Evolutionary conservation across 208 protist genomes (phyloP).

Genomic region (Borovskyia barvae): DNA sequence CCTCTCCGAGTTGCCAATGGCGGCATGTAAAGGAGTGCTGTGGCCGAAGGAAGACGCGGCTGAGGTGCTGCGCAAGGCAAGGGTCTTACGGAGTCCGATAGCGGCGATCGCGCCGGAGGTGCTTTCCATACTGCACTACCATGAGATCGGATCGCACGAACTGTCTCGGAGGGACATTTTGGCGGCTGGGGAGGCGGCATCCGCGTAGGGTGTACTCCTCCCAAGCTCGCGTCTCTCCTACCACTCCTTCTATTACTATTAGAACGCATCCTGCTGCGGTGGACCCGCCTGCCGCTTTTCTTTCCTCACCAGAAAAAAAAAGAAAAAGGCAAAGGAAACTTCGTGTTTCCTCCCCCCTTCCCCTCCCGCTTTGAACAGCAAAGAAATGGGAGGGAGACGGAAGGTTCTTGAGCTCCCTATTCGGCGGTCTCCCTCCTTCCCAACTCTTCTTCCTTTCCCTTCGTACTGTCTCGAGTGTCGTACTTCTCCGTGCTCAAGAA

Average conservation of each 20-base stretch:
- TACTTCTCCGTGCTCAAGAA: too few relatives aligned
- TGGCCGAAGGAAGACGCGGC: slow-evolving; percentile 64
- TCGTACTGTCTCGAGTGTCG: too few relatives aligned
- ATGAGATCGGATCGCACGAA: slow-evolving; percentile 38
- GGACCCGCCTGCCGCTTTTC: too few relatives aligned
- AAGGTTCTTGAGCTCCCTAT: too few relatives aligned
- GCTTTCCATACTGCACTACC: slow-evolving; percentile 27
- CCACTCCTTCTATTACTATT: too few relatives aligned
- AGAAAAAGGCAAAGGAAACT: background rate
- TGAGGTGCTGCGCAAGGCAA: slow-evolving; percentile 41
- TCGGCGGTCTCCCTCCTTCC: too few relatives aligned
- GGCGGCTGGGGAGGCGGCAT: slow-evolving; percentile 34
- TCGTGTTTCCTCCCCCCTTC: too few relatives aligned
- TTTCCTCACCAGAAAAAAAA: background rate
- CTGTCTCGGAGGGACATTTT: slow-evolving; percentile 57
- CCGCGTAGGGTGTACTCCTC: too few relatives aligned
- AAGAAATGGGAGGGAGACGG: too few relatives aligned
- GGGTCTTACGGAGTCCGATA: slow-evolving; percentile 23
- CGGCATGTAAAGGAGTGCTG: slow-evolving; percentile 34
- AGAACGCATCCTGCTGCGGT: background rate
- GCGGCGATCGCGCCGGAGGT: slow-evolving; percentile 24
- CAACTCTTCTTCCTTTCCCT: too few relatives aligned
- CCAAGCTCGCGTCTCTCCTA: too few relatives aligned
- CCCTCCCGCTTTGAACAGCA: too few relatives aligned
- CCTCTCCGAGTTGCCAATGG: slow-evolving; percentile 21